These are phyloP conservation scores for Claviceps purpurea DNA, from an alignment of 2,329 filamentous ascomycete species.

Conservation along the genomic window DNA sequence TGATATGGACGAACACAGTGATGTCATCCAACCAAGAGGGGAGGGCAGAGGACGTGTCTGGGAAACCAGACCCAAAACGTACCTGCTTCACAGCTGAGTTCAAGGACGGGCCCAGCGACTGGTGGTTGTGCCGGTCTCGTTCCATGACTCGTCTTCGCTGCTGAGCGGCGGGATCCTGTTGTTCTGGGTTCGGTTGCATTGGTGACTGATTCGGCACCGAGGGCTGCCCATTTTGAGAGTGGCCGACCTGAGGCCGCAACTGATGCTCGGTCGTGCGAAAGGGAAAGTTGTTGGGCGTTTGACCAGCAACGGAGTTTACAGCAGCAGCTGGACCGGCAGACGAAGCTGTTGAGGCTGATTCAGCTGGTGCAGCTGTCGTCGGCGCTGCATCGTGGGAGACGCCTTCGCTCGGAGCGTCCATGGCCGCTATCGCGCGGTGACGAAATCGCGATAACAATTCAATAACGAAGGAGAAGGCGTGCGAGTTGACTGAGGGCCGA, in stretches of 20 bases:
- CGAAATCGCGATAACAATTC: background rate
- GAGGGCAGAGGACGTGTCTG: background rate
- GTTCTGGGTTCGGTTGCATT: slow-evolving; percentile 6
- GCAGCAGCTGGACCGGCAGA: slow-evolving; percentile 2
- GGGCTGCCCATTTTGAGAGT: slow-evolving; percentile 6
- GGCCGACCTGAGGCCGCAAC: background rate
- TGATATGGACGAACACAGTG: background rate
- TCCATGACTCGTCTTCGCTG: slow-evolving; percentile 16
- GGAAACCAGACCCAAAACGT: slow-evolving; percentile 15
- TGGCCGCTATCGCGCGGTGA: slow-evolving; percentile 1
- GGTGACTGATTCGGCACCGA: slow-evolving; percentile 6
- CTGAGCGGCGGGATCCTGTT: slow-evolving; percentile 10
- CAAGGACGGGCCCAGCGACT: slow-evolving; percentile 53
- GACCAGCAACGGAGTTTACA: background rate
- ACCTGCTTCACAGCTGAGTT: slow-evolving; percentile 59
- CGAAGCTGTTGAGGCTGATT: background rate
- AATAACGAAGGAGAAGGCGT: background rate
- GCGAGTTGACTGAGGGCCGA: background rate
- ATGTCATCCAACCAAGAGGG: background rate
- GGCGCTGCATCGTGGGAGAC: background rate
- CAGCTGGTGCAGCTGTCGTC: background rate
- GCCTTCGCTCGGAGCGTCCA: slow-evolving; percentile 2
- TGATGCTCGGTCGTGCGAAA: background rate
- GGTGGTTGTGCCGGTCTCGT: slow-evolving; percentile 44
- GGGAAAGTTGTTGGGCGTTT: background rate